Evolutionary conservation across 2,329 filamentous ascomycete genomes (phyloP).

Genomic region (Ciborinia camelliae): DNA sequence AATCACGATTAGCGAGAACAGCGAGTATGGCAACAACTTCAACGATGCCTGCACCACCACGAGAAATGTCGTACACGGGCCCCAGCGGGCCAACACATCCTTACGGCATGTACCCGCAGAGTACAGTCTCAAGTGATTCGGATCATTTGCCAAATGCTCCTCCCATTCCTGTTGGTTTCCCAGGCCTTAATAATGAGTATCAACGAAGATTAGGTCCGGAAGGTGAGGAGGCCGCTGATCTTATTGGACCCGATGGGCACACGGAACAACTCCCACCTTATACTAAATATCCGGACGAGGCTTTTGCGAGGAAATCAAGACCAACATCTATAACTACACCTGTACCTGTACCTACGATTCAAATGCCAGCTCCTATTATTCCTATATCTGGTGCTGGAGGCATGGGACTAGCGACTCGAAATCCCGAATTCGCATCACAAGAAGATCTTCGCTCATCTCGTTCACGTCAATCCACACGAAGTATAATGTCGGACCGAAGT

Average conservation of each 20-base stretch:
- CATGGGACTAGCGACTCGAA: conserved; percentile 56
- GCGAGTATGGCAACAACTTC: conserved; percentile 69
- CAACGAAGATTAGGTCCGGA: conserved; percentile 72
- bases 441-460: conserved; percentile 51
- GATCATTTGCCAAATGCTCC: conserved; percentile 38
- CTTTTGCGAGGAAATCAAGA: conserved; percentile 53
- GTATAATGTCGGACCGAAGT: conserved; percentile 50
- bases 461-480: conserved; percentile 52
- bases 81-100: conserved; percentile 73
- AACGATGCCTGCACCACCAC: conserved; percentile 54
- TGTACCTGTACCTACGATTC: conserved; percentile 25
- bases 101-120: conserved; percentile 83
- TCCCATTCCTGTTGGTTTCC: conserved; percentile 70
- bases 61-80: conserved; percentile 57
- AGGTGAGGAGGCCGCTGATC: conserved; percentile 80
- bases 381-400: conserved; percentile 52
- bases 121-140: conserved; percentile 53
- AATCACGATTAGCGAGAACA: conserved; percentile 51
- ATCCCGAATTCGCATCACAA: conserved; percentile 59
- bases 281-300: conserved; percentile 79
- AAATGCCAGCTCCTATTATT: conserved; percentile 22
- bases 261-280: conserved; percentile 91
- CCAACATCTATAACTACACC: conserved; percentile 26
- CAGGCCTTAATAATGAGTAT: conserved; percentile 61
- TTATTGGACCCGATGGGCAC: conserved; percentile 84